Conservation (phyloP, 495 filamentous ascomycete species). For the Amniculicola lignicola region DNA sequence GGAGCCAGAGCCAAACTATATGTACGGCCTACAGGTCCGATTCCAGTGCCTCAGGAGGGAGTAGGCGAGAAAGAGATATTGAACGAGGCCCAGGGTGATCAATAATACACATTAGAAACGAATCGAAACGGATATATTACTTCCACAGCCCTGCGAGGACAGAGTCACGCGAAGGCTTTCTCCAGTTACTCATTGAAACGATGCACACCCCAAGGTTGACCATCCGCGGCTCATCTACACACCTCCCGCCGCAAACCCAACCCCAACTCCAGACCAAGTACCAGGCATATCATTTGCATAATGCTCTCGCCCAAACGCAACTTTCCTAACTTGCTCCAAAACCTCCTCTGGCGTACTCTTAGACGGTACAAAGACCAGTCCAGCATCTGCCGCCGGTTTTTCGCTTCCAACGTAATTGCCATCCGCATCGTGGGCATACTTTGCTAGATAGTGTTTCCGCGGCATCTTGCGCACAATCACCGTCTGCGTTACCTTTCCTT, state of each 20-base stretch:
- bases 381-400: conserved; percentile 24
- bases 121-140: no score
- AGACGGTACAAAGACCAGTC: conserved; percentile 23
- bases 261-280: neutral
- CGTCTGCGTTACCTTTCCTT: neutral
- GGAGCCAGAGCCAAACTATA: no score
- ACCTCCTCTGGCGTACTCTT: conserved; percentile 31
- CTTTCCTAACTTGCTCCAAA: conserved; percentile 22
- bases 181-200: no score
- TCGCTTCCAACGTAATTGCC: conserved; percentile 31
- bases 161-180: no score
- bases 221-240: no score
- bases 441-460: conserved; percentile 21
- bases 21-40: no score
- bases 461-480: conserved; percentile 31
- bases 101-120: no score
- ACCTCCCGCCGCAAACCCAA: neutral
- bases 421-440: conserved; percentile 28
- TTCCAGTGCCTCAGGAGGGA: no score
- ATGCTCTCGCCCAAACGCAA: conserved; percentile 27
- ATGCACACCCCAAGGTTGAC: no score
- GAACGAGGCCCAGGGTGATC: no score
- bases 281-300: conserved; percentile 10
- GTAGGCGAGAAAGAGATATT: no score
- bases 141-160: no score